Conservation (phyloP, 1,139 yeast genomes). For the Magnusiomyces sp. region DNA sequence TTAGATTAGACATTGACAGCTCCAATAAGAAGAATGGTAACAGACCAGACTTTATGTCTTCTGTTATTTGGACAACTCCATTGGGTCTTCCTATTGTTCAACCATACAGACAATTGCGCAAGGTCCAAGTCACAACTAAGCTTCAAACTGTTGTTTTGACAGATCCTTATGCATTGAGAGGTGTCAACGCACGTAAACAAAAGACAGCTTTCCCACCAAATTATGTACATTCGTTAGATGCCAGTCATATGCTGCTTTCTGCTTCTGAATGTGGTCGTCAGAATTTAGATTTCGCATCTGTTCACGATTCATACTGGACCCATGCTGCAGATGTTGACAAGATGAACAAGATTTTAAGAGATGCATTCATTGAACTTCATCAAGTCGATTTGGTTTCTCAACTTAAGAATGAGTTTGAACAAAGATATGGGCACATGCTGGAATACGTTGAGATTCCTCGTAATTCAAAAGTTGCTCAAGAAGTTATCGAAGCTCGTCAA, state of each 20-base stretch:
- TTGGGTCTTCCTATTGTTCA: conserved; percentile 83
- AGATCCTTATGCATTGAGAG: conserved; percentile 76
- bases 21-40: conserved; percentile 25
- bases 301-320: conserved; percentile 98
- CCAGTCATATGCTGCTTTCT: conserved; percentile 87
- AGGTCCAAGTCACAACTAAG: conserved; percentile 61
- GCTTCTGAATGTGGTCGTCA: conserved; percentile 68
- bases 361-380: conserved; percentile 73
- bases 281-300: conserved; percentile 81
- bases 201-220: conserved; percentile 92
- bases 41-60: conserved; percentile 48
- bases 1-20: conserved; percentile 48
- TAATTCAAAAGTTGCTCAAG: conserved; percentile 44
- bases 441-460: conserved; percentile 49
- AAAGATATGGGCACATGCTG: conserved; percentile 63
- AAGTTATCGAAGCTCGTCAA: conserved; percentile 44
- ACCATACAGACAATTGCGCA: conserved; percentile 71
- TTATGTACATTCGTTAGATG: conserved; percentile 85
- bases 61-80: conserved; percentile 97
- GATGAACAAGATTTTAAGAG: conserved; percentile 68
- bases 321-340: conserved; percentile 77
- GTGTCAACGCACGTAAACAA: conserved; percentile 84
- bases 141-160: conserved; percentile 74
- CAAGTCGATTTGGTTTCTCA: conserved; percentile 60
- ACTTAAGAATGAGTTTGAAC: conserved; percentile 70